phyloP scores from a whole-genome alignment of 1,284 basidiomycete genomes.

The Phenoliferia sp. region DNA sequence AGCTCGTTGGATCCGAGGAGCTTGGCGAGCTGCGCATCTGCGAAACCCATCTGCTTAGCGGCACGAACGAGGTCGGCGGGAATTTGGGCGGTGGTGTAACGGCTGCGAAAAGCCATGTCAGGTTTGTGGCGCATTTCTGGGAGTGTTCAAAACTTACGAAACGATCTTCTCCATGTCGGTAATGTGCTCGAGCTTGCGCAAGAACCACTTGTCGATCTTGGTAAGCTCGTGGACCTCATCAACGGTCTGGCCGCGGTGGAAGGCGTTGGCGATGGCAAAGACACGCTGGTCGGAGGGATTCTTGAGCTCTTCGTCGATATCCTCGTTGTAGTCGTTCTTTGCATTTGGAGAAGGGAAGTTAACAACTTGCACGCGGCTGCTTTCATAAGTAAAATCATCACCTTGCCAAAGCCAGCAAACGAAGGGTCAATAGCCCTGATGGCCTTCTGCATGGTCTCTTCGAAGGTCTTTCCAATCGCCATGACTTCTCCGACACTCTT shows the following conservation, averaged over 20 bases:
- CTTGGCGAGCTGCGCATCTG: slow-evolving; percentile 79
- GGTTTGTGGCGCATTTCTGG: neutral
- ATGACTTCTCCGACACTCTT: slow-evolving; percentile 99
- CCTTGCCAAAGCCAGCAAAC: slow-evolving; percentile 87
- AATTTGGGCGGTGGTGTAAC: slow-evolving; percentile 65
- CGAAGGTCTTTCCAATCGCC: slow-evolving; percentile 96
- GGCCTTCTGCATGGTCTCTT: slow-evolving; percentile 97
- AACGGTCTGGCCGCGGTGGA: slow-evolving; percentile 83
- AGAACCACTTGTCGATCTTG: slow-evolving; percentile 97
- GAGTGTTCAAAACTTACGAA: slow-evolving; percentile 51
- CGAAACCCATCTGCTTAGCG: slow-evolving; percentile 94
- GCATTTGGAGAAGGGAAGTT: neutral
- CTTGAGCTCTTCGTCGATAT: slow-evolving; percentile 76
- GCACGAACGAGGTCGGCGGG: slow-evolving; percentile 64
- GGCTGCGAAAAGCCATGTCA: slow-evolving; percentile 46
- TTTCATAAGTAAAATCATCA: slow-evolving; percentile 36
- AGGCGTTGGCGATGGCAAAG: slow-evolving; percentile 83
- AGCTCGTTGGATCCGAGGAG: slow-evolving; percentile 82
- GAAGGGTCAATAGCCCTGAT: slow-evolving; percentile 93
- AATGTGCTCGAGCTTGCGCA: slow-evolving; percentile 79
- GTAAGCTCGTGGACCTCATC: slow-evolving; percentile 97
- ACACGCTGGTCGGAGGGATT: slow-evolving; percentile 89
- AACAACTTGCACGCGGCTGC: neutral
- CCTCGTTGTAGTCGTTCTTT: slow-evolving; percentile 62
- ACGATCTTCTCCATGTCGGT: slow-evolving; percentile 71